Evolutionary conservation across 1,139 yeast species (phyloP).

Genomic region (Hyphopichia wangnamkhiaoensis): DNA sequence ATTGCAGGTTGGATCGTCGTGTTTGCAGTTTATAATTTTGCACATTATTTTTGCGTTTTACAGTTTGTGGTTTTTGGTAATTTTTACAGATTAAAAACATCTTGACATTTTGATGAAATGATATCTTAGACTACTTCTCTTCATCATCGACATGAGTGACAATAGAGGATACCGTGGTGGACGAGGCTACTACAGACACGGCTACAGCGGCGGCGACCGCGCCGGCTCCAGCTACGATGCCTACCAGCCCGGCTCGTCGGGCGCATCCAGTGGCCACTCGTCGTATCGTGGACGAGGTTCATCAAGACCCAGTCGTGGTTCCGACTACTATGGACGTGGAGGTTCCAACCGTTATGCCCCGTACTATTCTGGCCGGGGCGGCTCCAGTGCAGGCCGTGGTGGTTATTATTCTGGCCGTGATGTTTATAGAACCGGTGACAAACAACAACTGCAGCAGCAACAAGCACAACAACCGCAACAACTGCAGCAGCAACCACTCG

Average conservation of each 20-base stretch:
- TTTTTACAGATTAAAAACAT: too few species aligned
- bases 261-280: background rate
- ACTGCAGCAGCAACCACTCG: background rate
- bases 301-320: background rate
- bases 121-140: too few species aligned
- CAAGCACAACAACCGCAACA: background rate
- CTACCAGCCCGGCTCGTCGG: too few species aligned
- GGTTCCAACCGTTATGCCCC: constrained; percentile 1
- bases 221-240: background rate
- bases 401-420: background rate
- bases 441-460: background rate
- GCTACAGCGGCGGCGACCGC: constrained; percentile 3
- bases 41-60: background rate
- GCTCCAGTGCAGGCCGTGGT: background rate
- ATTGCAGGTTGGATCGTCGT: background rate
- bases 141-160: background rate
- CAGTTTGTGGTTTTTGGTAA: background rate
- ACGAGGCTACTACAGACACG: constrained; percentile 5
- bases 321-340: background rate
- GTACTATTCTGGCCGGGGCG: constrained; percentile 1
- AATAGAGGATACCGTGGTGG: background rate
- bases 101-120: too few species aligned
- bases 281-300: constrained; percentile 2
- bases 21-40: background rate
- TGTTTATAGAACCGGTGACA: constrained; percentile 2